Base-by-base conservation (phyloP, 371 early-diverging fungal species). In the Apophysomyces ossiformis region DNA sequence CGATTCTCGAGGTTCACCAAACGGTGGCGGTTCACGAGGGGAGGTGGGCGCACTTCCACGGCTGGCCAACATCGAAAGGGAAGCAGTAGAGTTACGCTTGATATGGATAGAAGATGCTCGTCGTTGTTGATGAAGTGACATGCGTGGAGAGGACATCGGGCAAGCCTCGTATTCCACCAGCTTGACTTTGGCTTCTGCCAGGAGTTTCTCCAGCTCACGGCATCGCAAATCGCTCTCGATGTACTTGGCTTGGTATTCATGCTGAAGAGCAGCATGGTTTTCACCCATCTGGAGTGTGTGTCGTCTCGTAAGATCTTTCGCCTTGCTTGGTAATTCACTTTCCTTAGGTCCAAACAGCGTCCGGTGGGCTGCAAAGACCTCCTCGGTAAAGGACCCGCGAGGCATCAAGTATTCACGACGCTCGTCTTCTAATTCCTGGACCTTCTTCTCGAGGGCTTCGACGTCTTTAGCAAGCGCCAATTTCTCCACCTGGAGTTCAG, bases 211-310 rank as follows among this genome's bases (percentile, higher is more conserved):
- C 12, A 83, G 58, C 35, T 83, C 83, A n/a, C 83, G 69, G 62
- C 83, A 83, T 16, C 79, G 75, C 37, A 80, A 60, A 41, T 83
- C 83, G 11, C 77, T 75, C 46, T 83, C 78, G n/a, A 78, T 69
- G 18, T 75, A 80, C 61, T 80, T 80, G 11, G 61, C 54, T 60
- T 83, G 75, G 65, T 77, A 80, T 21, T 65, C 66, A 18, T 67
- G 68, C n/a, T 38, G 44, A 32, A 26, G 18, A 26, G 32, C 32
- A 26, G 32, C 32, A 50, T 50, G 54, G 21, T 50, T 16, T 11
- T 50, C 54, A 21, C 54, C 54, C 54, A 50, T 50, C n/a, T 67
- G 67, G 13, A 58, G 32, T 7, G 61, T 67, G 12, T 67, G 67
- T 37, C 67, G 67, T 44, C 69, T 32, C 4, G 35, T 37, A 5